Evolutionary conservation across 768 basidiomycete species (phyloP), one percentile per base, ranked within the genome.

Genomic region (Tricholoma hemisulphureum): DNA sequence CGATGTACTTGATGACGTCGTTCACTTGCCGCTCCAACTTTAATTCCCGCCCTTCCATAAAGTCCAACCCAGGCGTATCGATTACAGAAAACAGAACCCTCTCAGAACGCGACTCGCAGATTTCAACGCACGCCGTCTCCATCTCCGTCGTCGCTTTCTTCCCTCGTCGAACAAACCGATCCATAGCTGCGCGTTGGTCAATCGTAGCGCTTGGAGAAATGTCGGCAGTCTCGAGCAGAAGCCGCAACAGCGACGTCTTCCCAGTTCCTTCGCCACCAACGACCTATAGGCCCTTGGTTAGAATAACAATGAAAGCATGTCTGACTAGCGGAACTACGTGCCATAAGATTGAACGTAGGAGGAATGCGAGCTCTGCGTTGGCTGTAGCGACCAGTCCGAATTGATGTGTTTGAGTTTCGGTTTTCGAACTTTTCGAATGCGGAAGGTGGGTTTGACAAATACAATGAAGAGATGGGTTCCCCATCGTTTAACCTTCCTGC

Each of bases 291-390:
- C n/a, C 50, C 23, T 39, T 37, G 46, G 51, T 53, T 31, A 61
- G 34, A 57, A 26, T 78, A 56, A 62, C 4, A 23, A 54, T 16
- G 35, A 57, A 45, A 13, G 5, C 21, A 23, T 23, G 21, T 23
- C 61, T 56, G 26, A 28, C 20, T 21, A 28, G 18, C 20, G 46
- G 18, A 51, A 8, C 7, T 18, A 64, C 77, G 63, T 48, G 91
- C 91, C 91, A 93, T 92, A 53, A 94, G 73, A 67, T 94, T 94
- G 76, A 94, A 93, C 2, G 89, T 89, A 6, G 91, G 88, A 13
- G 89, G 81, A 14, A 82, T 71, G 57, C 87, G 82, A 61, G 77
- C 75, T 64, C 88, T 82, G 65, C 87, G 82, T 67, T 89, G 88
- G 63, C 81, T 82, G 56, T 83, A 78, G 63, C 84, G 81, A 57